These are phyloP conservation scores for Fusarium tupiense DNA, from an alignment of 2,329 filamentous ascomycete species.

Conservation along the genomic window DNA sequence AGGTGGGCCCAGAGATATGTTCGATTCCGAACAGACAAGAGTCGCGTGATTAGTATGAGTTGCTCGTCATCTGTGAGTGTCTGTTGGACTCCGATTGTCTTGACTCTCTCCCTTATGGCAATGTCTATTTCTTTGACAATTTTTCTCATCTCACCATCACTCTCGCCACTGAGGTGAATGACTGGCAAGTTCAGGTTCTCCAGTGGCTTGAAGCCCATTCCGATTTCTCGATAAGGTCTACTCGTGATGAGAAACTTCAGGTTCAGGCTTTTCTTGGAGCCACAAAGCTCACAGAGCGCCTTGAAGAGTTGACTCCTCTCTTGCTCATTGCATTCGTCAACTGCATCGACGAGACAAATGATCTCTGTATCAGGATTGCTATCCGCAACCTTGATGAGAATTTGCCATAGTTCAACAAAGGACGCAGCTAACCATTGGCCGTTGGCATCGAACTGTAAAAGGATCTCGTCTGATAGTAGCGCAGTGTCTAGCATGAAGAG, in stretches of 20 bases:
- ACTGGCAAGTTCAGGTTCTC: background rate
- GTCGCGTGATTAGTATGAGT: background rate
- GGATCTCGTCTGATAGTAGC: background rate
- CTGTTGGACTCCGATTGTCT: fast-evolving
- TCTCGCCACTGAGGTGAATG: background rate
- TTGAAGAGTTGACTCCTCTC: background rate
- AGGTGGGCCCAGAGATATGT: background rate
- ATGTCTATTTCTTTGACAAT: background rate
- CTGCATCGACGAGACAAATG: background rate
- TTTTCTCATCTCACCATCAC: background rate
- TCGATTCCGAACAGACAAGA: background rate
- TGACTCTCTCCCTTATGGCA: background rate
- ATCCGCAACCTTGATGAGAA: background rate
- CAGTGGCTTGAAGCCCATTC: background rate
- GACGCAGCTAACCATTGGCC: background rate
- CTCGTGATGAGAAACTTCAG: background rate
- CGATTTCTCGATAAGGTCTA: background rate
- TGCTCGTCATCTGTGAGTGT: background rate
- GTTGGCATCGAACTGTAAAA: background rate
- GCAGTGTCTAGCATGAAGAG: background rate
- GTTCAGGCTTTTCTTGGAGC: background rate
- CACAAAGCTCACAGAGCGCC: background rate
- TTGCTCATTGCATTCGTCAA: background rate
- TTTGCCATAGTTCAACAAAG: background rate
- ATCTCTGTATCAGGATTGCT: background rate